Conservation (phyloP, 148 eudicot species). For the Vaccinium darrowii region DNA sequence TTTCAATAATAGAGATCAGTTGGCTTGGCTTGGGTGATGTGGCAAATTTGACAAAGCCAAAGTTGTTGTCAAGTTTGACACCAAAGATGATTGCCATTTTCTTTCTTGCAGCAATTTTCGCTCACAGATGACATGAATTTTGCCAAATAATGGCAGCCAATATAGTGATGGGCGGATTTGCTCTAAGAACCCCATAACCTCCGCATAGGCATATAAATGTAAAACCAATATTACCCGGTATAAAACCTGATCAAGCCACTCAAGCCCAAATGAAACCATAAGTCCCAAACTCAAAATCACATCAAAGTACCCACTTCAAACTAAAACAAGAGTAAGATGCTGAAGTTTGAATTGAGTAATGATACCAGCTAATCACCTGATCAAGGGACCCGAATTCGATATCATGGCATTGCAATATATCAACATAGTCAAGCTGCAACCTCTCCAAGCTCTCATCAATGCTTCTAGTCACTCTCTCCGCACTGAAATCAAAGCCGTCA, state of each 20-base stretch:
- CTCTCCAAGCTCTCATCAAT: conserved; percentile 94
- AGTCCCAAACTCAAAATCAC: background rate
- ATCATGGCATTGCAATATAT: conserved; percentile 94
- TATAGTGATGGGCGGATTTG: background rate
- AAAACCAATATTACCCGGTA: background rate
- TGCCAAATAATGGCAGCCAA: background rate
- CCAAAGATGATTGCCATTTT: background rate
- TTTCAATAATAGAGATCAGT: background rate
- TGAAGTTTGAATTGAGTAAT: background rate
- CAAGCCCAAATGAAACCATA: background rate
- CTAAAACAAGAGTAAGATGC: background rate
- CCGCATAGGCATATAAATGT: background rate
- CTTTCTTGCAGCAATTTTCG: background rate
- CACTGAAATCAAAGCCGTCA: conserved; percentile 96
- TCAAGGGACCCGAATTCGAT: conserved; percentile 94
- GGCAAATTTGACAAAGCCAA: background rate
- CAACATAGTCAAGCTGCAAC: conserved; percentile 96
- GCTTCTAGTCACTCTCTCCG: conserved; percentile 90
- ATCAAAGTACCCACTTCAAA: background rate
- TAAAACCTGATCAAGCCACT: background rate
- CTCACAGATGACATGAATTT: background rate
- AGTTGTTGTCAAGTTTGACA: background rate
- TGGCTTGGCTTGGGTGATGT: background rate
- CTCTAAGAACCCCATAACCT: background rate
- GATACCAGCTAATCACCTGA: conserved; percentile 54